phyloP scores from a whole-genome alignment of 192 early-diverging fungal genomes.

The Borealophlyctis nickersoniae region DNA sequence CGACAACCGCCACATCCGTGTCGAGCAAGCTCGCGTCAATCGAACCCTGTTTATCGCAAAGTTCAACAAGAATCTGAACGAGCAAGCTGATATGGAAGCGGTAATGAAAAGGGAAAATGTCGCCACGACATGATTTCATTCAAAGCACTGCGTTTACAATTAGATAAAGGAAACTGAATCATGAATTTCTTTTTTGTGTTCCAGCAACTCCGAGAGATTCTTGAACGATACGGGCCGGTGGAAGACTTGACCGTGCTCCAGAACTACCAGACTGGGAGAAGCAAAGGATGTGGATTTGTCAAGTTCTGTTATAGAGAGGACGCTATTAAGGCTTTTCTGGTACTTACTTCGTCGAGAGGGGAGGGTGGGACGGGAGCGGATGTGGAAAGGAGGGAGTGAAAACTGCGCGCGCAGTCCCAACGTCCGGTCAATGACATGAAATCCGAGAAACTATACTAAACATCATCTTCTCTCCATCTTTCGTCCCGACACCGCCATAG shows the following conservation, averaged over 20 bases:
- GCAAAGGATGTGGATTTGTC: slow-evolving; percentile 62
- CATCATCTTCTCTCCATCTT: too few species aligned
- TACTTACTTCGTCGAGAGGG: too few species aligned
- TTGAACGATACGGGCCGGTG: slow-evolving; percentile 55
- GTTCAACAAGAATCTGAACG: slow-evolving; percentile 35
- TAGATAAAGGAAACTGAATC: too few species aligned
- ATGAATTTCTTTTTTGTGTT: too few species aligned
- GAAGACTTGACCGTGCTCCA: slow-evolving; percentile 60
- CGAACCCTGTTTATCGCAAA: slow-evolving; percentile 63
- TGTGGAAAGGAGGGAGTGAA: slow-evolving; percentile 41
- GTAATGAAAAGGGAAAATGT: too few species aligned
- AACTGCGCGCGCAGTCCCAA: too few species aligned
- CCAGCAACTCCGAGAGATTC: slow-evolving; percentile 34
- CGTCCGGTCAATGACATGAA: too few species aligned
- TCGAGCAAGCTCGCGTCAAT: slow-evolving; percentile 75
- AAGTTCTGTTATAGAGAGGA: slow-evolving; percentile 71
- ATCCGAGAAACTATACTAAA: too few species aligned
- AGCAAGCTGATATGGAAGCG: slow-evolving; percentile 35
- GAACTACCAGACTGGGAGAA: slow-evolving; percentile 33
- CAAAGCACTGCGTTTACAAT: too few species aligned
- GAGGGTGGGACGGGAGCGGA: slow-evolving; percentile 72
- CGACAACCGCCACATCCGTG: slow-evolving; percentile 66
- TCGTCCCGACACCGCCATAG: slow-evolving; percentile 10
- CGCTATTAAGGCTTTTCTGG: slow-evolving; percentile 66
- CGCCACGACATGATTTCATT: too few species aligned